Percentiles rank a stretch among this genome's conserved stretches.
phyloP scores from a whole-genome alignment of 2,329 filamentous ascomycete genomes.

The Periconia sp. region DNA sequence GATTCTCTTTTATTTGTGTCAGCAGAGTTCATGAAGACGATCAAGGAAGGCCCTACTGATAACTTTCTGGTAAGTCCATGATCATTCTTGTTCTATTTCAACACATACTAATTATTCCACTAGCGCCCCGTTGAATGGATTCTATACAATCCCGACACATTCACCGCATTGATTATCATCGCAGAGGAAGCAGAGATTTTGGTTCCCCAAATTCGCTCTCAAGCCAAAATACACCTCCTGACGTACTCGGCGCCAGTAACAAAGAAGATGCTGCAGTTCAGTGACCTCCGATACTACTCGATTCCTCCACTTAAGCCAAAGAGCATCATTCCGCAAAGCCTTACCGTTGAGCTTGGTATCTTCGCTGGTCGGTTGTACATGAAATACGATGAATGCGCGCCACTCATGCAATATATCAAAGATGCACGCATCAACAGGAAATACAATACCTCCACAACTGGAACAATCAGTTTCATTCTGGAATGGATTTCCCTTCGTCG shows the following conservation, averaged over 20 bases:
- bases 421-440: too few relatives aligned
- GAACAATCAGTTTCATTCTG: too few relatives aligned
- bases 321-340: slow-evolving; percentile 55
- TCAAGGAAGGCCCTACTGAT: slow-evolving; percentile 43
- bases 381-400: slow-evolving; percentile 51
- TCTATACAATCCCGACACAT: slow-evolving; percentile 52
- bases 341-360: slow-evolving; percentile 61
- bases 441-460: too few relatives aligned
- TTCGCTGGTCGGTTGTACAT: slow-evolving; percentile 65
- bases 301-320: slow-evolving; percentile 50
- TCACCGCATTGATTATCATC: slow-evolving; percentile 59
- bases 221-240: slow-evolving; percentile 49
- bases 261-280: slow-evolving; percentile 61
- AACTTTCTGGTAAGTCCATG: slow-evolving; percentile 34
- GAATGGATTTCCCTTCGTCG: too few relatives aligned
- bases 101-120: too few relatives aligned
- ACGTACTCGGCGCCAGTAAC: slow-evolving; percentile 64
- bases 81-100: too few relatives aligned
- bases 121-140: slow-evolving; percentile 61
- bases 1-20: slow-evolving; percentile 40
- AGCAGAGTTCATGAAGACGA: slow-evolving; percentile 53
- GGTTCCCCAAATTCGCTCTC: slow-evolving; percentile 46
- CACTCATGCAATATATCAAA: too few relatives aligned
- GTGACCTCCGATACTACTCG: slow-evolving; percentile 55
- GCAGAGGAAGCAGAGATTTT: slow-evolving; percentile 64